Evolutionary conservation across 306 rosid genomes (phyloP), one percentile per base, ranked within the genome.

Genomic region (Rosa chinensis): DNA sequence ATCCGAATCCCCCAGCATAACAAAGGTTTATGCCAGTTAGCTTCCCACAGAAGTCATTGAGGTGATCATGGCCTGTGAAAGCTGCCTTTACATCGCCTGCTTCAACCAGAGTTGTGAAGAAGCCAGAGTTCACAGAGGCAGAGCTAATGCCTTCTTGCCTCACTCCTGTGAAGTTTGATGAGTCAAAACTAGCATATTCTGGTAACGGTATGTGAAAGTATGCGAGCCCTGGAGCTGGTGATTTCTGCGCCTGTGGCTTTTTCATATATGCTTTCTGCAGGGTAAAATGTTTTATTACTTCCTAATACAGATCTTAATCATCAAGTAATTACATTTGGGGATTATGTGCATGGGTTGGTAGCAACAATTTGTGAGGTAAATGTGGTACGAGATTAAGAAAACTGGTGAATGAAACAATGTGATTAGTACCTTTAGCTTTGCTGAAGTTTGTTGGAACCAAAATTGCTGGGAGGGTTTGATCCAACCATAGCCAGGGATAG

Each of bases 171-270:
- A 81, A 80, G 86, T 91, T 88, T 66, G 94, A 89, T 52, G 92
- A 68, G 71, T 90, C 94, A 63, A 93, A 92, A 78, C 83, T 83
- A 5, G 87, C 84, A 75, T 74, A 95, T 84, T 95, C 99, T 0
- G 96, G 99, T 74, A 95, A 61, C 8, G 99, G 99, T 75, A 95
- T 93, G 93, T 93, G 99, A 55, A 95, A 95, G 84, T 86, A 95
- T 70, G 87, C 88, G 37, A 95, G 88, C 64, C 94, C 96, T 14
- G 98, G 98, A 53, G 99, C 99, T 14, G 94, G 76, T 43, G 72
- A 83, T 85, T 85, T 95, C 85, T 91, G 98, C 21, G 88, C 85
- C 56, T 58, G 59, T 71, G 92, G 96, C 82, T 75, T 89, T 67
- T 67, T 68, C 82, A 23, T 82, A 81, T 90, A 93, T 79, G 76